phyloP scores from a whole-genome alignment of 805 yeast species.

The Pichia membranifaciens region DNA sequence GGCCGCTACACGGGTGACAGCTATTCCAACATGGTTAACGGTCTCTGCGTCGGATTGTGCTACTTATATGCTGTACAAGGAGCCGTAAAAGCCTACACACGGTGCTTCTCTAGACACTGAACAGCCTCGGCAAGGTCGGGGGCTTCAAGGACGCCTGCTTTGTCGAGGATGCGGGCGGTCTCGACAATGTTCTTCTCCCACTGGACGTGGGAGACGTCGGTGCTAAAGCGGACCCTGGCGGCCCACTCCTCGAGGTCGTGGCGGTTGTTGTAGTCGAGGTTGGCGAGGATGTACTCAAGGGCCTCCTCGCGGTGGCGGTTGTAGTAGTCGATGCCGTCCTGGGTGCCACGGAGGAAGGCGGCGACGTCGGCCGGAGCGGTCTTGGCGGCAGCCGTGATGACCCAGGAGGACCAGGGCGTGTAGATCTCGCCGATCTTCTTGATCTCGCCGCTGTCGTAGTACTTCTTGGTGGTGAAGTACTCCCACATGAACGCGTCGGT shows the following conservation, averaged over 20 bases:
- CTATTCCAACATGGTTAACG: too few relatives aligned
- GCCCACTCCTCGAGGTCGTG: constrained; percentile 82
- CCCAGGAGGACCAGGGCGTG: constrained; percentile 98
- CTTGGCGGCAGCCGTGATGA: constrained; percentile 50
- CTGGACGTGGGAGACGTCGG: constrained; percentile 42
- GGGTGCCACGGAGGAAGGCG: constrained; percentile 47
- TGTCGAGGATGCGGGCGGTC: constrained; percentile 50
- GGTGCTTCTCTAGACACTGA: background rate
- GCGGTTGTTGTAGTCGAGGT: constrained; percentile 62
- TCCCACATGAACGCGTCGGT: constrained; percentile 97
- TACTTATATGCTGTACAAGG: too few relatives aligned
- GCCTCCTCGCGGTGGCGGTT: constrained; percentile 56
- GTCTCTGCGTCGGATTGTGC: too few relatives aligned
- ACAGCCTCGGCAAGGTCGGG: constrained; percentile 12
- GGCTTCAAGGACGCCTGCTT: constrained; percentile 53
- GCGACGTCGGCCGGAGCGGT: constrained; percentile 26
- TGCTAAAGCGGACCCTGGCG: constrained; percentile 62
- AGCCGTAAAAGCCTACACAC: too few relatives aligned
- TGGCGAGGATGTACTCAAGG: constrained; percentile 52
- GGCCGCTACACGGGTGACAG: too few relatives aligned
- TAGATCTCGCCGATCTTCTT: constrained; percentile 80
- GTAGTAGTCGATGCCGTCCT: constrained; percentile 67
- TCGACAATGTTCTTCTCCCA: constrained; percentile 46
- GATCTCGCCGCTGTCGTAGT: constrained; percentile 74
- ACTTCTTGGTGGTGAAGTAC: constrained; percentile 79